Conservation (phyloP, 2,329 filamentous ascomycete genomes). For the Periconia sp. region DNA sequence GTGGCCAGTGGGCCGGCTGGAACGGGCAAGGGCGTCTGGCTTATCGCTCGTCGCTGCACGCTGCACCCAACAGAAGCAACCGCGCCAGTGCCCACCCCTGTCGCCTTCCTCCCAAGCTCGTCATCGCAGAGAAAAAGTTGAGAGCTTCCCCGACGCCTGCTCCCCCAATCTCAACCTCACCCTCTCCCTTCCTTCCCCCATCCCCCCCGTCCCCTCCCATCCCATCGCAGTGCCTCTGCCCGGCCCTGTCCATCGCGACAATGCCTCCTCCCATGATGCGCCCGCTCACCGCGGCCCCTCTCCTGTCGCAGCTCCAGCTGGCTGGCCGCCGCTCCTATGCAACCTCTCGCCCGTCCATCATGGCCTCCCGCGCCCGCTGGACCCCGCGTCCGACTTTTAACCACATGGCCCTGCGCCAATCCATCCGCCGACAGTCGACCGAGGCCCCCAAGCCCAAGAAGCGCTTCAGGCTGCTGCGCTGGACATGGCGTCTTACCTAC, state of each 20-base stretch:
- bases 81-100: constrained; percentile 1
- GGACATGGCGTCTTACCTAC: constrained; percentile 83
- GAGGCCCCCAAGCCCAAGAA: constrained; percentile 51
- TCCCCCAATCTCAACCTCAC: constrained; percentile 19
- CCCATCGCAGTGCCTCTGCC: constrained; percentile 8
- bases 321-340: constrained; percentile 44
- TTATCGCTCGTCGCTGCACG: not conserved
- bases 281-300: constrained; percentile 38
- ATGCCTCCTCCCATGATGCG: constrained; percentile 47
- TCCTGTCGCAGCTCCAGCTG: constrained; percentile 38
- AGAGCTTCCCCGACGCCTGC: constrained; percentile 17
- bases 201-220: constrained; percentile 13
- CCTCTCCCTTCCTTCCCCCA: constrained; percentile 7
- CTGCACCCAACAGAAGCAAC: constrained; percentile 1
- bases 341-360: constrained; percentile 40
- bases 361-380: constrained; percentile 43
- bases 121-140: constrained; percentile 40
- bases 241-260: constrained; percentile 17
- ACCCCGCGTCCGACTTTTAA: constrained; percentile 39
- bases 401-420: constrained; percentile 45
- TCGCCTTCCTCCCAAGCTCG: constrained; percentile 15
- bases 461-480: constrained; percentile 72
- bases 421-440: constrained; percentile 40
- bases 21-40: not conserved
- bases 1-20: too few relatives aligned